phyloP scores from a whole-genome alignment of 495 filamentous ascomycete species.

The Penicillium simplicissimum region DNA sequence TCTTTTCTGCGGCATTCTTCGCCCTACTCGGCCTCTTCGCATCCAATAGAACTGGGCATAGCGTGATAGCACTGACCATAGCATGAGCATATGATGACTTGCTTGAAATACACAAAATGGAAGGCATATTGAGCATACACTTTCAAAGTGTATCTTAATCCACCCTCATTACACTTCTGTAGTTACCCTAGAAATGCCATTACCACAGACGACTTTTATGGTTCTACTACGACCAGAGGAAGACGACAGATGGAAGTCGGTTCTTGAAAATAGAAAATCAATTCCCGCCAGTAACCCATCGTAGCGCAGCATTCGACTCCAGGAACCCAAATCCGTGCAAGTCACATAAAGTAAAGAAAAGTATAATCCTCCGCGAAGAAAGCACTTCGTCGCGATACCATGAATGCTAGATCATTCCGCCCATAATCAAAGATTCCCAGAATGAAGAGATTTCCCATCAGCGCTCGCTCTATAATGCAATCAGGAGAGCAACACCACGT shows the following conservation, averaged over 20 bases:
- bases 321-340: conserved; percentile 8
- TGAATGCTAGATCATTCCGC: conserved; percentile 16
- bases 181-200: too few species aligned
- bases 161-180: not conserved
- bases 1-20: not conserved
- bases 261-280: not conserved
- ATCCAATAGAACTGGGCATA: conserved; percentile 3
- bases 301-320: conserved; percentile 1
- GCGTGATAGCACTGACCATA: not conserved
- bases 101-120: not conserved
- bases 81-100: not conserved
- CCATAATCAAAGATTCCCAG: not conserved
- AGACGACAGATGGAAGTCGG: not conserved
- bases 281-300: not conserved
- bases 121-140: not conserved
- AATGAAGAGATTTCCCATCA: conserved; percentile 4
- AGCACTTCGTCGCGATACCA: not conserved
- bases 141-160: not conserved
- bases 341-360: not conserved
- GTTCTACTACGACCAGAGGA: not conserved
- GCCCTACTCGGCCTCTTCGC: not conserved
- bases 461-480: conserved; percentile 31
- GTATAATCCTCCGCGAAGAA: not conserved
- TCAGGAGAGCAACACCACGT: conserved; percentile 18
- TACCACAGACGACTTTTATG: too few species aligned